Conservation (phyloP, 2,329 filamentous ascomycete species). For the Rugonectria rugulosa region DNA sequence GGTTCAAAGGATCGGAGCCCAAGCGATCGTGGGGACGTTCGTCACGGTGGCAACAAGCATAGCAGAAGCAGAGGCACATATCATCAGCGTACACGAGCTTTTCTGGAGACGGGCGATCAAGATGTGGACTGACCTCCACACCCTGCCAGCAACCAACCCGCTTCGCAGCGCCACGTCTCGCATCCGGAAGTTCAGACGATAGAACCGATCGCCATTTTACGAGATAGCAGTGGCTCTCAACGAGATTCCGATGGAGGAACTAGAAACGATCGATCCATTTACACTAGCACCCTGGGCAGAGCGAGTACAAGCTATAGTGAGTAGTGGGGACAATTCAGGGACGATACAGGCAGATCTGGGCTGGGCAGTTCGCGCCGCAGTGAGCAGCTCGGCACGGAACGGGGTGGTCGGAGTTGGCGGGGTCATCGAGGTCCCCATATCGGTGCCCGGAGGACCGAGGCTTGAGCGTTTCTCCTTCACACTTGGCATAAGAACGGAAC, state of each 20-base stretch:
- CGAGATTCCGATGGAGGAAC: constrained; percentile 14
- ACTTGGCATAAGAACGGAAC: constrained; percentile 24
- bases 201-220: constrained; percentile 15
- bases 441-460: constrained; percentile 7
- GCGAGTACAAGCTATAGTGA: constrained; percentile 11
- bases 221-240: constrained; percentile 17
- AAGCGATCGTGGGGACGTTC: constrained; percentile 29
- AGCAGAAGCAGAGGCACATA: constrained; percentile 31
- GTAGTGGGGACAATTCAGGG: constrained; percentile 1
- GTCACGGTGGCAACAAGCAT: constrained; percentile 27
- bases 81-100: constrained; percentile 22
- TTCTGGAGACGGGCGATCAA: constrained; percentile 26
- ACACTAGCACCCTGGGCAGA: constrained; percentile 17
- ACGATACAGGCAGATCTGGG: constrained; percentile 10
- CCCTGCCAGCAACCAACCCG: constrained; percentile 17
- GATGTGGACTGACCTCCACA: constrained; percentile 15
- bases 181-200: constrained; percentile 20
- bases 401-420: constrained; percentile 28
- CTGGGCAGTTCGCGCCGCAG: constrained; percentile 16
- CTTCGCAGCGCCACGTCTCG: constrained; percentile 10
- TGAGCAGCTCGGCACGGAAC: constrained; percentile 28
- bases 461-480: constrained; percentile 28
- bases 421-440: constrained; percentile 6
- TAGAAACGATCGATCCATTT: constrained; percentile 23
- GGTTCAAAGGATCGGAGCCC: constrained; percentile 20